Percentiles rank a stretch among this genome's conserved stretches.
Evolutionary conservation across 2,329 filamentous ascomycete species (phyloP).

Genomic region (Arthrobotrys megalospora): DNA sequence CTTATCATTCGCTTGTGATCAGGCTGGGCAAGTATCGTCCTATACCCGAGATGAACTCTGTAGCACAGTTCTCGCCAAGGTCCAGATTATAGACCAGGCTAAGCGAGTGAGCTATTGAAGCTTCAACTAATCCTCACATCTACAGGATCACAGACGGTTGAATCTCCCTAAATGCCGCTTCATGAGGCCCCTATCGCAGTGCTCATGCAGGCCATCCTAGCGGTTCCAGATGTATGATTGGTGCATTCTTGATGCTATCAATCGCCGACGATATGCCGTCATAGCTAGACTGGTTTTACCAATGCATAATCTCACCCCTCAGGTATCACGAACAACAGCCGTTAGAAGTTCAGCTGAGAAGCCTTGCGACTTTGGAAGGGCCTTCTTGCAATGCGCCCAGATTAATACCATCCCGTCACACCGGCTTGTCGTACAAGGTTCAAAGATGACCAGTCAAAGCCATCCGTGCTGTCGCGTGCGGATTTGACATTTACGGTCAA

Average conservation of each 20-base stretch:
- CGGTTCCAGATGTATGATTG: conserved; percentile 38
- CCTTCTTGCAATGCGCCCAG: conserved; percentile 1
- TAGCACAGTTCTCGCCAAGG: conserved; percentile 59
- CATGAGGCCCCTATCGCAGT: conserved; percentile 45
- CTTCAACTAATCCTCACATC: conserved; percentile 24
- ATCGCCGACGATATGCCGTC: conserved; percentile 52
- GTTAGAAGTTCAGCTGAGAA: conserved; percentile 32
- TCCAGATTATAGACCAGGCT: conserved; percentile 46
- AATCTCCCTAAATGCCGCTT: conserved; percentile 60
- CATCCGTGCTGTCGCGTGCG: conserved; percentile 48
- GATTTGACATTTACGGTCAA: conserved; percentile 33
- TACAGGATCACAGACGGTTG: conserved; percentile 43
- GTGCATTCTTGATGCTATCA: conserved; percentile 46
- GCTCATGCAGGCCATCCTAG: conserved; percentile 26
- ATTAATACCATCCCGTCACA: conserved; percentile 31
- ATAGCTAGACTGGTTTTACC: conserved; percentile 19
- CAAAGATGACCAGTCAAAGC: background rate
- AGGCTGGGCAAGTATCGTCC: conserved; percentile 14
- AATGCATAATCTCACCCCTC: conserved; percentile 26
- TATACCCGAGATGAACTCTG: conserved; percentile 42
- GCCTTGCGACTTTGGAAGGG: conserved; percentile 12
- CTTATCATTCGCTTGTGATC: conserved; percentile 41
- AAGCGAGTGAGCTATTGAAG: conserved; percentile 49
- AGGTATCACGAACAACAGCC: conserved; percentile 24
- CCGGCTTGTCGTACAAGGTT: conserved; percentile 39